Percentiles rank a stretch among this genome's conserved stretches.
These are phyloP conservation scores for Bipolaris sorokiniana DNA, from an alignment of 2,329 filamentous ascomycete genomes.

Conservation along the genomic window DNA sequence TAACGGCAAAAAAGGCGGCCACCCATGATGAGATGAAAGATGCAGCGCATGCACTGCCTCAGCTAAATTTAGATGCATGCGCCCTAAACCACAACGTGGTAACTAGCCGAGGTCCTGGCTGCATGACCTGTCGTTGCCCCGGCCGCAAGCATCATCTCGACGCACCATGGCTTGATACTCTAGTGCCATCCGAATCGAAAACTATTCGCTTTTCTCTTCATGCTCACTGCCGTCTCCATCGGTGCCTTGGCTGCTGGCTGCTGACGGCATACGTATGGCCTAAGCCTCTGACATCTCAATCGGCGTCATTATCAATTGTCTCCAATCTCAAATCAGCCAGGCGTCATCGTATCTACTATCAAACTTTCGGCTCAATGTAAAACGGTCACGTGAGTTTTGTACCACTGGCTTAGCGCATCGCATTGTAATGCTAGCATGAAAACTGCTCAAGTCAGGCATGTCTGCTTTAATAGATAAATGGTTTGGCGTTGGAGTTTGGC, in stretches of 20 bases:
- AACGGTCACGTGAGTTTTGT: background rate
- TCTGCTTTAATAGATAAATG: background rate
- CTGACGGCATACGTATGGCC: background rate
- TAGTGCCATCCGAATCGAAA: background rate
- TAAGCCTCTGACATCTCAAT: background rate
- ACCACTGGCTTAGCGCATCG: background rate
- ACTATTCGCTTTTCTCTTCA: background rate
- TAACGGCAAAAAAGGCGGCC: slow-evolving; percentile 20
- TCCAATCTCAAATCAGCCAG: background rate
- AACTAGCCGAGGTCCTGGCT: slow-evolving; percentile 20
- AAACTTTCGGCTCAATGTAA: background rate
- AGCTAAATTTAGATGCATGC: slow-evolving; percentile 35
- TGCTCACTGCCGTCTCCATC: background rate
- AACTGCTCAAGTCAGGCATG: background rate
- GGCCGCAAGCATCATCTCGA: slow-evolving; percentile 4
- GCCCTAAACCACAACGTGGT: slow-evolving; percentile 10
- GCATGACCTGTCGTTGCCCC: slow-evolving; percentile 13
- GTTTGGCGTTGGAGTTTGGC: no score
- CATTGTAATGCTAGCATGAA: background rate
- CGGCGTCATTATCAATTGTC: background rate
- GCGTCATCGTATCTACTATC: background rate
- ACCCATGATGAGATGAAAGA: slow-evolving; percentile 25
- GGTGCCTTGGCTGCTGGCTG: background rate
- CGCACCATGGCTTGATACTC: background rate
- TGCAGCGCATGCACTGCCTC: slow-evolving; percentile 34